A percentile compares a stretch with the other conserved stretches of the same genome.
Evolutionary conservation across 2,329 filamentous ascomycete genomes (phyloP).

Genomic region (Fusarium sp.): DNA sequence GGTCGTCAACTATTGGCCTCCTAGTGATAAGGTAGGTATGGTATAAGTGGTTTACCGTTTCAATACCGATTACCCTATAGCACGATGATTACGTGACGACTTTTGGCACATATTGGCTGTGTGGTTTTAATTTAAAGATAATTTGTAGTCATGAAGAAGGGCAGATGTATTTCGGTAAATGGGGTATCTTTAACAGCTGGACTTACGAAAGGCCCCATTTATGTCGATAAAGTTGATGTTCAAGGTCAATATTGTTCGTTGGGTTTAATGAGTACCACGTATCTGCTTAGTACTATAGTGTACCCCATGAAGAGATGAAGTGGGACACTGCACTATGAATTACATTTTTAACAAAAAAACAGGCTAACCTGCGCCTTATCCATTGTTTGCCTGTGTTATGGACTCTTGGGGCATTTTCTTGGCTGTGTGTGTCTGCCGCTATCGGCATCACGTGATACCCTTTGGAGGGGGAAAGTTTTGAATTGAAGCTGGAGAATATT

Average conservation of each 20-base stretch:
- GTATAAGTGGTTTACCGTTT: background rate
- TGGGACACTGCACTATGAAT: background rate
- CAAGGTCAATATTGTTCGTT: no score
- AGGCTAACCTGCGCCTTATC: background rate
- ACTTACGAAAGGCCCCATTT: no score
- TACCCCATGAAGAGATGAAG: background rate
- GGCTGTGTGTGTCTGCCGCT: constrained; percentile 16
- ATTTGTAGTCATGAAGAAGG: background rate
- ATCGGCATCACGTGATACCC: constrained; percentile 29
- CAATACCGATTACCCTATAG: background rate
- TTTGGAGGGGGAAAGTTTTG: constrained; percentile 29
- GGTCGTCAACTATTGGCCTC: no score
- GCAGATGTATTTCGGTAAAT: no score
- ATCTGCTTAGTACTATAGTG: no score
- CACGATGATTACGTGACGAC: no score
- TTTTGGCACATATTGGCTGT: no score
- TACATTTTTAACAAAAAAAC: background rate
- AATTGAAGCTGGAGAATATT: constrained; percentile 4
- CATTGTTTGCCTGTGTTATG: background rate
- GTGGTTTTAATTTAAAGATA: no score
- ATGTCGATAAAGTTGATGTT: no score
- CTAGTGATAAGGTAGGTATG: background rate
- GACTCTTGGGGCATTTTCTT: background rate
- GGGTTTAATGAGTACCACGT: no score
- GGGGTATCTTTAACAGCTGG: no score